These are phyloP conservation scores for Cutaneotrichosporon cyanovorans DNA, from an alignment of 1,284 basidiomycete species.

Conservation along the genomic window DNA sequence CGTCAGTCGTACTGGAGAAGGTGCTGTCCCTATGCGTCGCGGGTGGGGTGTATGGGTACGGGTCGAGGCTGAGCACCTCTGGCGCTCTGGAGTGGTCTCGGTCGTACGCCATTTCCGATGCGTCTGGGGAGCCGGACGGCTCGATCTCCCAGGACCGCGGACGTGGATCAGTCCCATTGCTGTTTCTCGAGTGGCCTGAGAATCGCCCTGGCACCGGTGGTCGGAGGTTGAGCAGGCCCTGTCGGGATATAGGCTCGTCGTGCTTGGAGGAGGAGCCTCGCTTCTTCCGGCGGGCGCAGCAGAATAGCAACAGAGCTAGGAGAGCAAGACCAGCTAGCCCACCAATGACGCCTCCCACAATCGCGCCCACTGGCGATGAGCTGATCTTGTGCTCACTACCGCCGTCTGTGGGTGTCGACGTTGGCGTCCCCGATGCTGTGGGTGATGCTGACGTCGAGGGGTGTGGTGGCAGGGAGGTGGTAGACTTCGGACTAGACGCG, in stretches of 20 bases:
- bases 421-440: no score
- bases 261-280: not conserved
- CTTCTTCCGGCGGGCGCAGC: conserved; percentile 4
- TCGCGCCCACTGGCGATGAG: conserved; percentile 4
- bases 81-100: not conserved
- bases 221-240: not conserved
- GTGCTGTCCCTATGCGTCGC: not conserved
- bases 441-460: not conserved
- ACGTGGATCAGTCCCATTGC: not conserved
- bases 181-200: not conserved
- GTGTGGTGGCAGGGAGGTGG: not conserved
- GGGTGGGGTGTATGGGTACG: not conserved
- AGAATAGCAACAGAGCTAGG: conserved; percentile 1
- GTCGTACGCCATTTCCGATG: not conserved
- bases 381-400: not conserved
- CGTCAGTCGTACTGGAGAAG: not conserved
- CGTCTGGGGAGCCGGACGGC: not conserved
- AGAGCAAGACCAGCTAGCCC: conserved; percentile 4
- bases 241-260: not conserved
- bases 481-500: conserved; percentile 14
- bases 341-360: conserved; percentile 13
- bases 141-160: conserved; percentile 4
- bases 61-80: not conserved
- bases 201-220: not conserved
- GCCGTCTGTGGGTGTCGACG: no score